These are phyloP conservation scores for Sclerospora graminicola DNA, from an alignment of 352 stramenopile species.

Conservation along the genomic window DNA sequence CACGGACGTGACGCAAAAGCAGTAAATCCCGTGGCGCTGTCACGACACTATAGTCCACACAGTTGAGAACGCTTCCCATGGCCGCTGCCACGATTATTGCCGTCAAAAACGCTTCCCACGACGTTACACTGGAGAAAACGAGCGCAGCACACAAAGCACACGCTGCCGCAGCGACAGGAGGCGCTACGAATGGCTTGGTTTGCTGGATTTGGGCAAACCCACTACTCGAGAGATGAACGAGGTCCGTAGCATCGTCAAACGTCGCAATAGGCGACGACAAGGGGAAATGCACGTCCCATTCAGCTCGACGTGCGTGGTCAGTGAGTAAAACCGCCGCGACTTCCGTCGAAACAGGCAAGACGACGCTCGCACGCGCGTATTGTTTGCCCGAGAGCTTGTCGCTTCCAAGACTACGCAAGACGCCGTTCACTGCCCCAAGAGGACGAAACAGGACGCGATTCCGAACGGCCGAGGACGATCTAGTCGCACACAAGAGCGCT, in stretches of 20 bases:
- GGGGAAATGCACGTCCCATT: conserved; percentile 75
- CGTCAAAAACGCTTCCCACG: conserved; percentile 36
- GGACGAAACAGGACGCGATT: conserved; percentile 47
- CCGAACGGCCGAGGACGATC: conserved; percentile 10
- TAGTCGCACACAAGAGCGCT: conserved; percentile 29
- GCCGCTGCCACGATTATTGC: conserved; percentile 44
- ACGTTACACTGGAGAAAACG: conserved; percentile 21
- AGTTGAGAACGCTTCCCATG: conserved; percentile 32
- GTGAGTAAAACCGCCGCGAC: conserved; percentile 50
- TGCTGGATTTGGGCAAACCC: conserved; percentile 26
- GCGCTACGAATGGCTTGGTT: conserved; percentile 40
- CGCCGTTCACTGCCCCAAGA: conserved; percentile 36
- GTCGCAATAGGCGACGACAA: conserved; percentile 46
- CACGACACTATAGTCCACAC: conserved; percentile 39
- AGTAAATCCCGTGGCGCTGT: conserved; percentile 54
- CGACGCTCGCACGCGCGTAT: conserved; percentile 53
- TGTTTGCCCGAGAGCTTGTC: conserved; percentile 25
- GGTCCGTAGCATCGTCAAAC: conserved; percentile 65
- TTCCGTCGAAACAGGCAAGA: conserved; percentile 54
- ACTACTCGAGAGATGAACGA: conserved; percentile 55
- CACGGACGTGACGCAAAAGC: conserved; percentile 63
- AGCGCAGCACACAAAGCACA: conserved; percentile 35
- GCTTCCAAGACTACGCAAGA: conserved; percentile 48
- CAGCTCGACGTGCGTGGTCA: conserved; percentile 55
- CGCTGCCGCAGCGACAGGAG: conserved; percentile 33